These are phyloP conservation scores for Epichloe elymi DNA, from an alignment of 2,329 filamentous ascomycete genomes.

Conservation along the genomic window DNA sequence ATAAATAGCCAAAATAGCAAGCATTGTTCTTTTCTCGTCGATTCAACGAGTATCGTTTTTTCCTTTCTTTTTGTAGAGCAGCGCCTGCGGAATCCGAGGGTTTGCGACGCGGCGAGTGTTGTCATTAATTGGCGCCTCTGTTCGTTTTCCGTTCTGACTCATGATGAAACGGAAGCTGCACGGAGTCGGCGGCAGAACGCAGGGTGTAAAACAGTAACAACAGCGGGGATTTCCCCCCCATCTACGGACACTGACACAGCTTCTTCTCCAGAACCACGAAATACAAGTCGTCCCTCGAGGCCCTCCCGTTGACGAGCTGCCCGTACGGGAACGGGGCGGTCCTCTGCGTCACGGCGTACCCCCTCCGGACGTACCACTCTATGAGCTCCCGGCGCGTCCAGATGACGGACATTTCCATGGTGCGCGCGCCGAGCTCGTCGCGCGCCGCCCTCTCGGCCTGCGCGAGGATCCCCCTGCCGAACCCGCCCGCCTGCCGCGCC, in stretches of 20 bases:
- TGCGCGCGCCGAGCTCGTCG: slow-evolving; percentile 17
- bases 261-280: slow-evolving; percentile 30
- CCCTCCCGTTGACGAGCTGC: slow-evolving; percentile 21
- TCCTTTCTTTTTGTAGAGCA: too few relatives aligned
- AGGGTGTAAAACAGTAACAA: too few relatives aligned
- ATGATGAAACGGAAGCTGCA: too few relatives aligned
- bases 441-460: slow-evolving; percentile 26
- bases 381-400: slow-evolving; percentile 30
- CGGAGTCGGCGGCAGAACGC: too few relatives aligned
- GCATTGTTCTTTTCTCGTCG: too few relatives aligned
- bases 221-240: too few relatives aligned
- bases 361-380: slow-evolving; percentile 30
- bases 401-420: slow-evolving; percentile 33
- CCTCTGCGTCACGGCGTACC: slow-evolving; percentile 27
- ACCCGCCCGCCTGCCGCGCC: slow-evolving; percentile 26
- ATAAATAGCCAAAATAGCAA: too few relatives aligned
- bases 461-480: slow-evolving; percentile 27
- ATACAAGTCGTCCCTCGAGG: slow-evolving; percentile 29
- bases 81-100: too few relatives aligned
- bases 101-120: too few relatives aligned
- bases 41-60: too few relatives aligned
- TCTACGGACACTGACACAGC: slow-evolving; percentile 7
- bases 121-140: too few relatives aligned
- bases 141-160: too few relatives aligned
- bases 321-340: slow-evolving; percentile 29